Percentiles rank a stretch among this genome's conserved stretches.
Evolutionary conservation across 495 filamentous ascomycete genomes (phyloP).

Genomic region (Elaphomyces granulatus): DNA sequence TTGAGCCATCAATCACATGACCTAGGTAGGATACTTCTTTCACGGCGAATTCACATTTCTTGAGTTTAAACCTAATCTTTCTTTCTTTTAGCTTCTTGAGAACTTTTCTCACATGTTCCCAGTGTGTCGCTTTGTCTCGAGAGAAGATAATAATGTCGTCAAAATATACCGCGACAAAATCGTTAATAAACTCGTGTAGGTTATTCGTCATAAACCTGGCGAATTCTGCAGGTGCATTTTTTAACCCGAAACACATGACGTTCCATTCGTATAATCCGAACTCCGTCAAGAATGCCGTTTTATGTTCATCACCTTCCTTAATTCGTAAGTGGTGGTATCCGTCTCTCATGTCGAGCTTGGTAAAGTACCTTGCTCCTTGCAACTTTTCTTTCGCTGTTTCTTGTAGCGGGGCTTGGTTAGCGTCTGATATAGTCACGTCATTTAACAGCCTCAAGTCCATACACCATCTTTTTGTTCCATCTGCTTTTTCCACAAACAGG

Average conservation of each 20-base stretch:
- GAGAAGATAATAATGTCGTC: neutral
- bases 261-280: neutral
- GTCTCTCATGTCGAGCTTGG: too few species aligned
- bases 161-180: neutral
- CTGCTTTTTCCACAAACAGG: too few species aligned
- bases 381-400: too few species aligned
- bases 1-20: neutral
- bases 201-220: neutral
- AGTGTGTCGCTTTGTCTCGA: neutral
- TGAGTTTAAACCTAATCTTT: neutral
- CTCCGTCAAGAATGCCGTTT: neutral
- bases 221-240: neutral
- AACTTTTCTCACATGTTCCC: neutral
- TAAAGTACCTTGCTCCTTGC: too few species aligned
- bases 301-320: neutral
- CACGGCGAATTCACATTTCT: neutral
- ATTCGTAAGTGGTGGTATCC: neutral
- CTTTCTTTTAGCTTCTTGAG: neutral
- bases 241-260: neutral
- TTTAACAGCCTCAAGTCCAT: too few species aligned
- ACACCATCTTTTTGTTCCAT: too few species aligned
- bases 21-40: neutral
- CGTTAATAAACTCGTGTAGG: neutral
- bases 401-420: too few species aligned
- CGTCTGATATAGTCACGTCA: too few species aligned